phyloP scores from a whole-genome alignment of 805 yeast species.

The Komagataella phaffii region DNA sequence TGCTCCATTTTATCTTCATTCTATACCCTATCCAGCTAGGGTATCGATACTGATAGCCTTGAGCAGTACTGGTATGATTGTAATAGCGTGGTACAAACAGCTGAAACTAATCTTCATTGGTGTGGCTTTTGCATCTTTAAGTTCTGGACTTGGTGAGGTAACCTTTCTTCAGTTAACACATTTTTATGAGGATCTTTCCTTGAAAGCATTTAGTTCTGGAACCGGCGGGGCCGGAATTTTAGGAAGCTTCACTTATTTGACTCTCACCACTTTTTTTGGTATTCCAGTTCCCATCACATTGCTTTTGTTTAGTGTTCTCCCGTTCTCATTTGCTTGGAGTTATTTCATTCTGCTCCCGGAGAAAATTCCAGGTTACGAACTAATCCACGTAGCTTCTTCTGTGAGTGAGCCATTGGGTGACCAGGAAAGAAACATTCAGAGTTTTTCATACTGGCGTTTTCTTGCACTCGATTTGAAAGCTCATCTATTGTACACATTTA shows the following conservation, averaged over 20 bases:
- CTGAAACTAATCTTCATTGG: constrained; percentile 43
- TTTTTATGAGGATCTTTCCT: constrained; percentile 40
- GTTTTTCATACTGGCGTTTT: not conserved
- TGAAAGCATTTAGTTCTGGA: constrained; percentile 86
- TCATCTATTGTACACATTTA: constrained; percentile 15
- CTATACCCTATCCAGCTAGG: constrained; percentile 43
- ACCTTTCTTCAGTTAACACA: constrained; percentile 85
- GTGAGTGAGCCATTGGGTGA: not conserved
- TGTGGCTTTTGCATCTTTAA: constrained; percentile 62
- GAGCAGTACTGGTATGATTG: constrained; percentile 64
- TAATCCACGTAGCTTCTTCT: not conserved
- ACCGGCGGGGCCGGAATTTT: constrained; percentile 92
- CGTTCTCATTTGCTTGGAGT: constrained; percentile 13
- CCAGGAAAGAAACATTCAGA: not conserved
- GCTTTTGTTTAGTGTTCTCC: constrained; percentile 34
- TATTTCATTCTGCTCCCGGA: constrained; percentile 16
- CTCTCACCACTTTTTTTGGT: constrained; percentile 57
- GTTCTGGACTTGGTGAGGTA: constrained; percentile 86
- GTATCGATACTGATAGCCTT: constrained; percentile 39
- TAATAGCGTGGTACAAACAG: constrained; percentile 33
- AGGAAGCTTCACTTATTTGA: constrained; percentile 64
- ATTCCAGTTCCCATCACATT: constrained; percentile 42
- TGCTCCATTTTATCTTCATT: constrained; percentile 73
- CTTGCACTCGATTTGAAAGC: not conserved
- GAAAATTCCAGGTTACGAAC: not conserved